These are phyloP conservation scores for Dictyostelium citrinum DNA, from an alignment of 78 protist species.

Conservation along the genomic window DNA sequence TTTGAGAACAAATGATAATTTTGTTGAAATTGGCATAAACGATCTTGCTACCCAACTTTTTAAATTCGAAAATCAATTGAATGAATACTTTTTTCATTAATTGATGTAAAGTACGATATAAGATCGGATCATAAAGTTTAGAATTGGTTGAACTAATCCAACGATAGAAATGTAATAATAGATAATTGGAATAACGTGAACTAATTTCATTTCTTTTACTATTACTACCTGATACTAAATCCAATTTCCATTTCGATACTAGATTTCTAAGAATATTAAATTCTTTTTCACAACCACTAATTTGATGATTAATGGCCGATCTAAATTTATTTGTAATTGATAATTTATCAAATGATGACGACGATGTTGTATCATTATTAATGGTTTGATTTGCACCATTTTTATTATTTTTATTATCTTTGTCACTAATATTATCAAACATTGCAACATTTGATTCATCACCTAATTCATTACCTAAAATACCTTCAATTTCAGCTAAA, in stretches of 20 bases:
- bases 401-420: neutral
- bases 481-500: conserved; percentile 75
- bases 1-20: conserved; percentile 83
- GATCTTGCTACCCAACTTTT: conserved; percentile 80
- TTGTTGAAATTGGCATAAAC: conserved; percentile 85
- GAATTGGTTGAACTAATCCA: conserved; percentile 88
- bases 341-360: neutral
- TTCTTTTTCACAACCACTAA: conserved; percentile 69
- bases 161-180: conserved; percentile 88
- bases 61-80: conserved; percentile 81
- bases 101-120: conserved; percentile 81
- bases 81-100: conserved; percentile 90
- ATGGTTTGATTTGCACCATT: neutral
- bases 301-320: conserved; percentile 17
- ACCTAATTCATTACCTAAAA: conserved; percentile 41
- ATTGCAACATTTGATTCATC: neutral
- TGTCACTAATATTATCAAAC: neutral
- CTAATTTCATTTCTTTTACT: neutral
- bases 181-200: conserved; percentile 69
- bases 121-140: conserved; percentile 84
- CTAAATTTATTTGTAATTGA: neutral
- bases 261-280: conserved; percentile 74
- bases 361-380: neutral
- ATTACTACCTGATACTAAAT: conserved; percentile 33
- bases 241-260: conserved; percentile 81